Evolutionary conservation across 2,329 filamentous ascomycete genomes (phyloP).

Genomic region (Truncatella angustata): DNA sequence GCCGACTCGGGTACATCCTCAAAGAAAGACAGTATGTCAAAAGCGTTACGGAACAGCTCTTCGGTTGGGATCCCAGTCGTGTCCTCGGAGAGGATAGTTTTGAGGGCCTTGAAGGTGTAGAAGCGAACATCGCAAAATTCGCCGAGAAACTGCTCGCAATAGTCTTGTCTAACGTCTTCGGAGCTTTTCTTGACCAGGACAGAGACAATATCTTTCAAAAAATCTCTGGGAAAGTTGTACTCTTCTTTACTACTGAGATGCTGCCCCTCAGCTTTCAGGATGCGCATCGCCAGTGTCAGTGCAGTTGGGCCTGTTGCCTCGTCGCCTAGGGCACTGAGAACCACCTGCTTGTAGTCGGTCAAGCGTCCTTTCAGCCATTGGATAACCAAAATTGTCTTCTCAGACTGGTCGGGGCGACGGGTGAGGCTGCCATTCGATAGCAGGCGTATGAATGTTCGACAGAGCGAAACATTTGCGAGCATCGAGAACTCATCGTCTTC

Average conservation of each 20-base stretch:
- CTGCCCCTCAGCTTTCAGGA: constrained; percentile 77
- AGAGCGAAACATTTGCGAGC: constrained; percentile 75
- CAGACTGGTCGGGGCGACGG: constrained; percentile 62
- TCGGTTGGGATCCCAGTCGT: constrained; percentile 22
- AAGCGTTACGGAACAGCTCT: constrained; percentile 52
- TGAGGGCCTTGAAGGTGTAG: constrained; percentile 73
- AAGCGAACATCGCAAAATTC: constrained; percentile 82
- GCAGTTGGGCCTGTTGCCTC: constrained; percentile 67
- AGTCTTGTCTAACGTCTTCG: constrained; percentile 65
- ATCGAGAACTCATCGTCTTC: constrained; percentile 55
- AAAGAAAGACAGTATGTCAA: constrained; percentile 63
- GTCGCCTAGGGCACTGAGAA: constrained; percentile 62
- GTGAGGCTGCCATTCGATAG: constrained; percentile 71
- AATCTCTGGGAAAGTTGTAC: constrained; percentile 66
- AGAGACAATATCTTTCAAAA: constrained; percentile 64
- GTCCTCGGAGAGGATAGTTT: constrained; percentile 39
- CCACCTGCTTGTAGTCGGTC: constrained; percentile 63
- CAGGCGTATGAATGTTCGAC: constrained; percentile 80
- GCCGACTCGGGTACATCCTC: constrained; percentile 68
- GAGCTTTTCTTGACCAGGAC: constrained; percentile 58
- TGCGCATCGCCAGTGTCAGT: constrained; percentile 76
- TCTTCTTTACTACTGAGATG: constrained; percentile 59
- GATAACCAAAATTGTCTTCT: constrained; percentile 72
- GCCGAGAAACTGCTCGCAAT: constrained; percentile 74
- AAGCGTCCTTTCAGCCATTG: constrained; percentile 77